Base-by-base conservation (phyloP, 2,329 filamentous ascomycete species). In the Phoma sp. region DNA sequence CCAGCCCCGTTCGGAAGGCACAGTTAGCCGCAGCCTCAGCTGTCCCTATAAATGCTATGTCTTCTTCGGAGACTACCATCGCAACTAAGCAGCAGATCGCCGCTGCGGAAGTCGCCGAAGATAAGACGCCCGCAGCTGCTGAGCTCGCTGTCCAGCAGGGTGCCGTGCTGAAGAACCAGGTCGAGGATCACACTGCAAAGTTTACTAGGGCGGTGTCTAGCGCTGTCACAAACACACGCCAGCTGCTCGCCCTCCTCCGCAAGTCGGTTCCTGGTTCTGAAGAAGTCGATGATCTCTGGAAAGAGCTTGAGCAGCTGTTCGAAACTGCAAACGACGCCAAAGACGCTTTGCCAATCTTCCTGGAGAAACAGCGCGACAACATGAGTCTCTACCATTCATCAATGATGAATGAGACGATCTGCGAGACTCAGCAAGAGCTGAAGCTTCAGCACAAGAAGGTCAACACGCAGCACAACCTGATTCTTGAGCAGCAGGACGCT, bases 341-440 rank as follows among this genome's bases (percentile, higher is more conserved):
- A 17, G 33, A 50, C 35, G 60, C 58, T n/a, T 36, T 71, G 6
- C 65, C 70, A 6, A 43, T 25, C 6, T 69, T 69, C 48, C 44
- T 73, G 2, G 61, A 71, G 35, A 69, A 67, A 51, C 70, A 73
- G 50, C 63, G 67, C 15, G 60, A 69, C 25, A 69, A 68, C 44
- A 60, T 68, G 55, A 62, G 58, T 24, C 53, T 73, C 4, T 62
- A 67, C 31, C 65, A 69, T 43, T 55, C 47, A 7, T 61, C 68
- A 1, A 51, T 63, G 43, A 43, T 71, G 45, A 68, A 68, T n/a
- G 61, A 69, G 31, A 62, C 57, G 4, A 61, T 69, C 15, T 57
- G 44, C 8, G 61, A 67, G 2, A 57, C 62, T 13, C 65, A 69
- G 29, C 55, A 64, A 4, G 65, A 72, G 57, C 48, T 73, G 3